Evolutionary conservation across 345 rosid species (phyloP), one percentile per base, ranked within the genome.

Genomic region (Populus alba): DNA sequence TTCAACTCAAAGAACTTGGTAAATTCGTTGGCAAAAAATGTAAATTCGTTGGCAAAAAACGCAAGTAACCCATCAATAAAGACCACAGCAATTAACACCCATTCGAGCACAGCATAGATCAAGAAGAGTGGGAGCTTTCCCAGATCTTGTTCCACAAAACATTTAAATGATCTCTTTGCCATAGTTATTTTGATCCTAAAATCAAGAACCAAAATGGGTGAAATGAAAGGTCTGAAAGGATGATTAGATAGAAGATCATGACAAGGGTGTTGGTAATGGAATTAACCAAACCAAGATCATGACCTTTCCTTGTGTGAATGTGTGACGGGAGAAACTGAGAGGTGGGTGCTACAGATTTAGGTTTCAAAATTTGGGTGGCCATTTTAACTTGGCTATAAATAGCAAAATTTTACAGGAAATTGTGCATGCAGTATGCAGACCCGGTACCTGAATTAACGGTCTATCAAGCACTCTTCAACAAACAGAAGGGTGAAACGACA

Each of bases 1-100:
- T 78, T 82, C 87, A 95, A 83, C 43, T 92, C 98, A 22, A 94
- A 93, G 86, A 91, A 93, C 80, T 71, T 87, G 55, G 98, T 94
- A 18, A 81, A 91, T 84, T 89, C 92, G 49, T 89, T 90, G 66
- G 94, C 87, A 2, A 82, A 35, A 41, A 9, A 41, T 10, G 98
- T 94, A 18, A 81, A 91, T 84, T 89, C 92, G 49, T 89, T 90
- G 66, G 94, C 87, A 1, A 82, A 31, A 70, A 92, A 92, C 20
- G 95, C 88, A 33, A 96, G 80, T 53, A 88, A 81, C 3, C 97
- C 97, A 39, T 96, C 94, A 61, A 91, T 38, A 78, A 92, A 90
- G 18, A 96, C 88, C 41, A 94, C 7, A 23, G 87, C 25, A 41
- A 96, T 94, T 71, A 96, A 82, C 59, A 79, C 20, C 98, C 95